Base-by-base conservation (phyloP, 2,329 filamentous ascomycete genomes). In the Huntiella moniliformis region DNA sequence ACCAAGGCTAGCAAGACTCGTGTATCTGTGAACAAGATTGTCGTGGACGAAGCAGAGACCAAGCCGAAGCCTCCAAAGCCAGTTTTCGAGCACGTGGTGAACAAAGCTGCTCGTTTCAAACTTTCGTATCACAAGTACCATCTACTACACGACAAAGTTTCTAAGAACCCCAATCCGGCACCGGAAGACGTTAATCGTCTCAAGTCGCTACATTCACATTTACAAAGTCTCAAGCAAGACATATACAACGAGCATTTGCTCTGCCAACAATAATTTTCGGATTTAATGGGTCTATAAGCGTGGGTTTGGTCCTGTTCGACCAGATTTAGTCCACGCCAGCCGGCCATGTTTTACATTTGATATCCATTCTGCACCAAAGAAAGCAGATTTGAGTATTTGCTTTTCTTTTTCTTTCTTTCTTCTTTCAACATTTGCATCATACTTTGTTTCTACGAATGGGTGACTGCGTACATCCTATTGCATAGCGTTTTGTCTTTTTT, bases 211-310 rank as follows among this genome's bases (percentile, higher is more conserved):
- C 67, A 71, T 47, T 59, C 65, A 22, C 62, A 67, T 32, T 59
- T 79, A 41, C 62, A 67, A 51, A 52, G 52, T n/a, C 67, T 78
- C 67, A 79, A 79, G 63, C 61, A 57, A 52, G 66, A 74, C 48
- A 78, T 79, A 38, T 69, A 74, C 53, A 59, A 58, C 51, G 64
- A 67, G 56, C 63, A 56, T 55, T 60, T 55, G 46, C 60, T 52
- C 4, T 57, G 50, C 16, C 18, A 36, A 16, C 45, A 50, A 17
- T 50, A 28, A 42, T 32, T 41, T 32, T 41, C 32, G 16, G 8
- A 38, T 17, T 38, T 38, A 13, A 12, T 5, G 13, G 22, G 53
- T 15, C 33, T 28, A 49, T 17, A 42, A 28, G 22, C 7, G 10
- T 28, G 22, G 7, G 7, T 28, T 3, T 28, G 3, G 22, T 28